Base-by-base conservation (phyloP, 1,139 yeast species). In the Kluyveromyces sp. region DNA sequence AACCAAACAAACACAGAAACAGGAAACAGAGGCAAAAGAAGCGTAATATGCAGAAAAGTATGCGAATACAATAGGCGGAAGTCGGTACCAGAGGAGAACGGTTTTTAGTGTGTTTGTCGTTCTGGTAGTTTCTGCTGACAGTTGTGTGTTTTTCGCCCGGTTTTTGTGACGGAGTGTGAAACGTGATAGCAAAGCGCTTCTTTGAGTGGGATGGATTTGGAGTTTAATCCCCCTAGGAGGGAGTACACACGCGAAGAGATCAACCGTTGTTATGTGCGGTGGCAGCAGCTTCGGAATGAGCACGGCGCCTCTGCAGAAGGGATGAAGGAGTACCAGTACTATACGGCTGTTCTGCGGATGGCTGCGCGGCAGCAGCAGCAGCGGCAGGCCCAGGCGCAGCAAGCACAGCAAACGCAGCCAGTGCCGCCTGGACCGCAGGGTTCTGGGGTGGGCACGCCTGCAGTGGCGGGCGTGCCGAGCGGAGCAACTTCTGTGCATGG, bases 261-360 rank as follows among this genome's bases (percentile, higher is more conserved):
- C 17, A 61, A 61, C 42, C 54, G 65, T 35, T 62, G 66, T 37
- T 61, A 61, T 47, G 44, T 62, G 47, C 74, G 83, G 48, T 78
- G 84, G 83, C 78, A 77, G 51, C 81, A 76, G 56, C 65, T 80
- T 51, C 71, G 77, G 46, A 70, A 70, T 44, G 82, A 79, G 55
- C 77, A 69, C 54, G 84, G 85, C n/a, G 83, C 78, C 39, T 77
- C 73, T 50, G 85, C 80, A 1, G 71, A 71, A 9, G 75, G 74
- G 49, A 76, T 77, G 29, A 80, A 80, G 13, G 85, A 80, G 61
- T 80, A 75, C 58, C 70, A 74, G 36, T 79, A 76, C 49, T 69
- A 78, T 52, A 75, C 80, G 34, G 78, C 73, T 52, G 66, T 77
- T 43, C 66, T 79, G 48, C 75, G 75, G 54, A 70, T 67, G 42